Evolutionary conservation across 176 grass and related monocot genomes (phyloP).

Genomic region (Hsuehochloa calcarea): DNA sequence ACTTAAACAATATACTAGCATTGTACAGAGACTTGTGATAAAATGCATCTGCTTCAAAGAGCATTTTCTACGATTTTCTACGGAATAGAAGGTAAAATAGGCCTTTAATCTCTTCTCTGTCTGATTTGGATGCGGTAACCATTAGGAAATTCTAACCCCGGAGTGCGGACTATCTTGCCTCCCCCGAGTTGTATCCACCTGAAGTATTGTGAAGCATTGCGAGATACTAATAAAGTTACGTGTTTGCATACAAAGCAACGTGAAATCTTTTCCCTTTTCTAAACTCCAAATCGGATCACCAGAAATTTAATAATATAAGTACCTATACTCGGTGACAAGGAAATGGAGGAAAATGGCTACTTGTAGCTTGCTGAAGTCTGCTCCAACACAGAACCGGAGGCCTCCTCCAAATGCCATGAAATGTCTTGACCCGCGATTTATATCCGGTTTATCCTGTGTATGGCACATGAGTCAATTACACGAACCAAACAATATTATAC

Average conservation of each 20-base stretch:
- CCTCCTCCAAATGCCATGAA: conserved; percentile 56
- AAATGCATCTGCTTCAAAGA: neutral
- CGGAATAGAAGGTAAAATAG: neutral
- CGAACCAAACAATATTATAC: neutral
- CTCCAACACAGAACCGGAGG: conserved; percentile 50
- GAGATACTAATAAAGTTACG: neutral
- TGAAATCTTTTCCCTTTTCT: neutral
- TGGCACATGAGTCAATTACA: neutral
- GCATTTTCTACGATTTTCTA: neutral
- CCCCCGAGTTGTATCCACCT: conserved; percentile 44
- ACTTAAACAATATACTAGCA: neutral
- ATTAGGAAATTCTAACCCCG: conserved; percentile 48
- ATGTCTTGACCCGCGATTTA: conserved; percentile 36
- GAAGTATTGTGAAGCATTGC: neutral
- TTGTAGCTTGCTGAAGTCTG: conserved; percentile 59
- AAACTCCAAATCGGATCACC: neutral
- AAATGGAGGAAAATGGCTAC: conserved; percentile 44
- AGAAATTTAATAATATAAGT: neutral
- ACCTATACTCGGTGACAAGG: conserved; percentile 45
- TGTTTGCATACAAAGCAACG: neutral
- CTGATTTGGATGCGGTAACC: conserved; percentile 39
- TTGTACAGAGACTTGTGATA: neutral
- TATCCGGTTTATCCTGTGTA: conserved; percentile 39
- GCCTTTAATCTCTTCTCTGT: neutral
- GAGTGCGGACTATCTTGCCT: conserved; percentile 32